These are phyloP conservation scores for Castanopsis chinensis DNA, from an alignment of 306 rosid genomes.

Conservation along the genomic window DNA sequence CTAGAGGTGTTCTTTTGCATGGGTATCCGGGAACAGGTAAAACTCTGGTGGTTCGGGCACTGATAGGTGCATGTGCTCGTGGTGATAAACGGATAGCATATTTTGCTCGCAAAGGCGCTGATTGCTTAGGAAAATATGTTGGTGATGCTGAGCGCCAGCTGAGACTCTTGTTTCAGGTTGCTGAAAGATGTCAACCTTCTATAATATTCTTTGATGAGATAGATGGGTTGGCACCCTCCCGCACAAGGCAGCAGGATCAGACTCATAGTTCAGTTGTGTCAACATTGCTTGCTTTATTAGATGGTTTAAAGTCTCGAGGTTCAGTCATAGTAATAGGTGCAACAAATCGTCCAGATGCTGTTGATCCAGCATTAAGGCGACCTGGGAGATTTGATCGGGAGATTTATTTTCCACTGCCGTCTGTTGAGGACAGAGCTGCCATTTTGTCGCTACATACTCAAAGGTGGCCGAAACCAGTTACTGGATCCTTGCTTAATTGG, in stretches of 20 bases:
- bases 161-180: slow-evolving; percentile 95
- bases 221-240: slow-evolving; percentile 93
- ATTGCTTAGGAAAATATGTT: slow-evolving; percentile 96
- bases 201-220: slow-evolving; percentile 98
- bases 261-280: slow-evolving; percentile 99
- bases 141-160: slow-evolving; percentile 99
- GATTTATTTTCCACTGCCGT: slow-evolving; percentile 94
- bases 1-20: slow-evolving; percentile 95
- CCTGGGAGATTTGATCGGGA: slow-evolving; percentile 98
- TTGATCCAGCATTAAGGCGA: slow-evolving; percentile 91
- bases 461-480: slow-evolving; percentile 85
- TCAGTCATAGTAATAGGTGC: slow-evolving; percentile 98
- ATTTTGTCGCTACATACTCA: slow-evolving; percentile 96
- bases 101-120: slow-evolving; percentile 99
- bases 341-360: slow-evolving; percentile 96
- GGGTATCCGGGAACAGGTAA: slow-evolving; percentile 99
- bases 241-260: slow-evolving; percentile 96
- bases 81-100: slow-evolving; percentile 92
- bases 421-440: slow-evolving; percentile 85
- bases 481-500: slow-evolving; percentile 81
- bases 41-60: slow-evolving; percentile 87
- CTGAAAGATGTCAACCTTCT: slow-evolving; percentile 96
- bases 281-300: slow-evolving; percentile 93
- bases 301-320: slow-evolving; percentile 95
- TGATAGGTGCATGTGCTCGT: slow-evolving; percentile 95